These are phyloP conservation scores for Eucalyptus paniculata DNA, from an alignment of 345 rosid genomes.

Conservation along the genomic window DNA sequence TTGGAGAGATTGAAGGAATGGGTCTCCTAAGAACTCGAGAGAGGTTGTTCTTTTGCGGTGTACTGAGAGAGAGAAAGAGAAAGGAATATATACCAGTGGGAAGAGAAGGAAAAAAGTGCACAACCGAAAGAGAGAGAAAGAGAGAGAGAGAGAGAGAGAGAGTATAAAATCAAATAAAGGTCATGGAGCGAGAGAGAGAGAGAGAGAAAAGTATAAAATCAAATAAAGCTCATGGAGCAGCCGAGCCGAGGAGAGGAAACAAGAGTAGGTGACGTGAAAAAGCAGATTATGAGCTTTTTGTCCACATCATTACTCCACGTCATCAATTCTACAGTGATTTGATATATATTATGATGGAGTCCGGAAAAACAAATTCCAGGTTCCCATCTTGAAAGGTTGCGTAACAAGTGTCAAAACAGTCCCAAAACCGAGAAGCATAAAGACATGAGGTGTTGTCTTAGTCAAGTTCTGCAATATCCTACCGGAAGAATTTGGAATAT, in stretches of 20 bases:
- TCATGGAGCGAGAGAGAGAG: background rate
- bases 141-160: background rate
- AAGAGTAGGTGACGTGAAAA: conserved; percentile 36
- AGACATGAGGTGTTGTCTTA: background rate
- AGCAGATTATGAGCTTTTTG: conserved; percentile 36
- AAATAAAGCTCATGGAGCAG: background rate
- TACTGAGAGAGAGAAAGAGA: background rate
- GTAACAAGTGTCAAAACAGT: background rate
- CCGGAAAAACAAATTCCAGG: background rate
- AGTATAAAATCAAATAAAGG: background rate
- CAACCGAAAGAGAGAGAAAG: background rate
- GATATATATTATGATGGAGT: background rate
- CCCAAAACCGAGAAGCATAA: background rate
- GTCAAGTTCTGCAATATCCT: background rate
- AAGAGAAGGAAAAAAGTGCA: background rate
- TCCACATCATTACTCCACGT: conserved; percentile 47
- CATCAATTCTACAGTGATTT: background rate
- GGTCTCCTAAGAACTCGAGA: background rate
- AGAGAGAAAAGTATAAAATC: background rate
- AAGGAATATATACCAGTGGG: background rate
- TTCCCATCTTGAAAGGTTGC: background rate
- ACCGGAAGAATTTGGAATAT: background rate
- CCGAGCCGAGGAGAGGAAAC: background rate
- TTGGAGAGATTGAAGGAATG: background rate
- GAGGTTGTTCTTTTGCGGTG: background rate